Percentiles rank a stretch among this genome's conserved stretches.
Evolutionary conservation across 106 monocot species (phyloP).

Genomic region (Dendrobium nobile): DNA sequence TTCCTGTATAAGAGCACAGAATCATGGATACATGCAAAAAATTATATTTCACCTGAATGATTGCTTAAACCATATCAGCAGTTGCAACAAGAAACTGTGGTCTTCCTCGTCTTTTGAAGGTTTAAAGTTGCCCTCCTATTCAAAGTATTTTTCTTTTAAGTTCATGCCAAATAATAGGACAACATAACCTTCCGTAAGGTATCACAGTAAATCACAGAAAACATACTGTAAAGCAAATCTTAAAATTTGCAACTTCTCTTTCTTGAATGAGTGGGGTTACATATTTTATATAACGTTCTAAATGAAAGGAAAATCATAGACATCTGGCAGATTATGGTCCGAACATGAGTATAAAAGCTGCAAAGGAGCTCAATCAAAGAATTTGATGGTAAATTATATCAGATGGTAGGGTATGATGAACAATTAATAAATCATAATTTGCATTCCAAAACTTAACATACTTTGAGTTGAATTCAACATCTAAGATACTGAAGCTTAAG

Average conservation of each 20-base stretch:
- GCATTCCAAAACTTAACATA: neutral
- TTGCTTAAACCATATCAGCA: slow-evolving; percentile 85
- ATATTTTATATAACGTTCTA: neutral
- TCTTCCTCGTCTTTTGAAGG: slow-evolving; percentile 71
- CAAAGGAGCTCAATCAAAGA: neutral
- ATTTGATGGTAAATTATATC: neutral
- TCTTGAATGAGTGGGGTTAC: neutral
- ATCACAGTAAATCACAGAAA: neutral
- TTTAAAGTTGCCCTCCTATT: slow-evolving; percentile 71
- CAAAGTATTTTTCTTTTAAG: slow-evolving; percentile 3
- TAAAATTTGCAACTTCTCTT: neutral
- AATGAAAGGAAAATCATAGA: neutral
- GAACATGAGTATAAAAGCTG: neutral
- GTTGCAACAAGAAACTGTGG: slow-evolving; percentile 84
- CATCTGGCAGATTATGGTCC: neutral
- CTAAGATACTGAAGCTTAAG: neutral
- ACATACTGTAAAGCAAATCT: neutral
- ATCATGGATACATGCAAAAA: neutral
- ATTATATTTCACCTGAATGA: slow-evolving; percentile 66
- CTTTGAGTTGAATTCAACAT: neutral
- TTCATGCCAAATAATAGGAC: neutral
- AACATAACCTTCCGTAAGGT: slow-evolving; percentile 1
- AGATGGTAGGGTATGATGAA: neutral
- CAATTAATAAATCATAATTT: neutral
- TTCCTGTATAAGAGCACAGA: neutral